Evolutionary conservation across 192 early-diverging fungal genomes (phyloP).

Genomic region (Geosiphon pyriformis): DNA sequence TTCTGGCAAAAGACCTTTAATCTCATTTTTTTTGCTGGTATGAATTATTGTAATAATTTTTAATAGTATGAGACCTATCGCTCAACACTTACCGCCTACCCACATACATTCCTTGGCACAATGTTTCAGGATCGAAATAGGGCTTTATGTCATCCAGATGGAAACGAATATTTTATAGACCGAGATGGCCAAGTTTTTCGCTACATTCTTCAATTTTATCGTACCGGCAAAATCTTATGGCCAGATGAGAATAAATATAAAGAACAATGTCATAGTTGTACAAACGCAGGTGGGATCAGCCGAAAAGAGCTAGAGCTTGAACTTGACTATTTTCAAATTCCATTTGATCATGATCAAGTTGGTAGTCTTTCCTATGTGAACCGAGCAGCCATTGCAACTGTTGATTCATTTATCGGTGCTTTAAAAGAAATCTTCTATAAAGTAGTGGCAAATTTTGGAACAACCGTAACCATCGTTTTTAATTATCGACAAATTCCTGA

Average conservation of each 20-base stretch:
- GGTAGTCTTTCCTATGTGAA: not conserved
- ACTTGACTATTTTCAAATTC: conserved; percentile 3
- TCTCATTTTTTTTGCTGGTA: too few species aligned
- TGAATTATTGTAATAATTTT: not conserved
- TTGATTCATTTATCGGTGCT: not conserved
- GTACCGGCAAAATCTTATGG: not conserved
- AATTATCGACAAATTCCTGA: not conserved
- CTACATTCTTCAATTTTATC: conserved; percentile 9
- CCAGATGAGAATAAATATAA: not conserved
- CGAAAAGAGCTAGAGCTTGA: not conserved
- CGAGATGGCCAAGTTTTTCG: not conserved
- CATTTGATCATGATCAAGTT: not conserved
- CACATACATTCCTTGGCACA: conserved; percentile 5
- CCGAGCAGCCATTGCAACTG: not conserved
- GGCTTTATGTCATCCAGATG: not conserved
- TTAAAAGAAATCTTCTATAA: conserved; percentile 3
- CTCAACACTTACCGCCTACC: not conserved
- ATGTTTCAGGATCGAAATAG: conserved; percentile 1
- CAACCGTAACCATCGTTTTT: not conserved
- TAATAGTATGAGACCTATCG: conserved; percentile 8
- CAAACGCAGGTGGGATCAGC: not conserved
- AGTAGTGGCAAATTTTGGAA: not conserved
- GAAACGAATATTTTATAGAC: conserved; percentile 9
- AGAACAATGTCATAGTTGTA: not conserved
- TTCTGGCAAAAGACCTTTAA: not conserved